Evolutionary conservation across 2,329 filamentous ascomycete species (phyloP), one percentile per base, ranked within the genome.

Genomic region (Epichloe brachyelytri): DNA sequence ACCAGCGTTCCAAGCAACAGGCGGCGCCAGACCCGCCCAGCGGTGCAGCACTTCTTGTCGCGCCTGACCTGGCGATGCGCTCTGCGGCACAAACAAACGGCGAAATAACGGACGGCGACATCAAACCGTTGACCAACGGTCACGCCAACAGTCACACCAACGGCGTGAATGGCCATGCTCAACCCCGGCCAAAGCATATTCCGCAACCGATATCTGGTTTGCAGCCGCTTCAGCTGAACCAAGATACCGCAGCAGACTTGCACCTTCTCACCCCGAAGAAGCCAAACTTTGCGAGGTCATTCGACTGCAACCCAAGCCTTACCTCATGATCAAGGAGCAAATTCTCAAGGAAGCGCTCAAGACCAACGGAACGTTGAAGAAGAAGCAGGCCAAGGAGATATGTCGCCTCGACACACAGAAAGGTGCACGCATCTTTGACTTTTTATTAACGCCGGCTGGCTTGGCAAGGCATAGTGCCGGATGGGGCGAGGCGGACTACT

Each of bases 381-480:
- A 93, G 77, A 97, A 96, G 70, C 84, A 91, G 59, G 89, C 89
- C 2, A 86, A 85, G 63, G 86, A 94, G 62, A 83, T 97, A 26
- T 90, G 86, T 63, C 69, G 82, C 64, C 78, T 97, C 49, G 91
- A 97, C 62, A 79, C 82, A 10, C 85, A 86, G 56, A 97, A 96
- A 66, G 85, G 86, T 0, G 83, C 85, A 17, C 78, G 88, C 57
- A 81, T 97, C 52, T 96, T 91, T 68, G 93, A 97, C 66, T 97
- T 96, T 65, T 90, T 96, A 86, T 95, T 55, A 87, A 89, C 63
- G 83, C 83, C 51, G 93, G 91, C 3, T 97, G 91, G 89, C 83
- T 97, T 54, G 85, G 83, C 34, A 93, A 94, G 72, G 86, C 83
- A 26, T 94, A 41, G 15, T 33, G 14, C 26, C 43, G 5, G 36